These are phyloP conservation scores for Xylaria sp. DNA, from an alignment of 2,329 filamentous ascomycete species.

Conservation along the genomic window DNA sequence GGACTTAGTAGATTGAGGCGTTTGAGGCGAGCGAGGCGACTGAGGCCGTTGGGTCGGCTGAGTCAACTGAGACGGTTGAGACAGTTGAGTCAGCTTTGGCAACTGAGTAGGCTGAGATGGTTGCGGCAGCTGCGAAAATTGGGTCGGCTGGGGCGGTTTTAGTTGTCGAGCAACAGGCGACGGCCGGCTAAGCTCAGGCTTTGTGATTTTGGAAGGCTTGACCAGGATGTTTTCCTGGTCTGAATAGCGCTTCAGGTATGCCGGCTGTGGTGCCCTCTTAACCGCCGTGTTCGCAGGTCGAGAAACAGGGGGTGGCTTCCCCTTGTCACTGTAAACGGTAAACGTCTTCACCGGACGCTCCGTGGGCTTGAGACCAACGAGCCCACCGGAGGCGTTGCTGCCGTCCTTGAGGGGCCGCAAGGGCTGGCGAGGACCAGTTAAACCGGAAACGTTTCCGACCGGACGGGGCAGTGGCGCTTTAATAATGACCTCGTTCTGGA, in stretches of 20 bases:
- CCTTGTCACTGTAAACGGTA: conserved; percentile 76
- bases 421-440: conserved; percentile 57
- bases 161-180: conserved; percentile 16
- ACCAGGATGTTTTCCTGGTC: conserved; percentile 35
- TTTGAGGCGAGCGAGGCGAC: not conserved
- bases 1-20: not conserved
- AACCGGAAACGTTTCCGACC: conserved; percentile 35
- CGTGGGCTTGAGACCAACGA: conserved; percentile 44
- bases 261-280: conserved; percentile 25
- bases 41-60: not conserved
- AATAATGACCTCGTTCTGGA: conserved; percentile 91
- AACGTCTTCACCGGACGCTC: conserved; percentile 78
- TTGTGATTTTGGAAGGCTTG: conserved; percentile 27
- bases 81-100: not conserved
- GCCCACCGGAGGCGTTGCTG: conserved; percentile 64
- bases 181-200: conserved; percentile 22
- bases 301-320: conserved; percentile 38
- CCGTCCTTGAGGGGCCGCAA: conserved; percentile 70
- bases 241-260: conserved; percentile 38
- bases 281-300: conserved; percentile 24
- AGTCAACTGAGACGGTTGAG: not conserved
- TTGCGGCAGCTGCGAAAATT: conserved; percentile 4
- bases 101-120: conserved; percentile 12
- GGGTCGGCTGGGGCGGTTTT: conserved; percentile 22
- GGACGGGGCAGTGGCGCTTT: conserved; percentile 60